These are phyloP conservation scores for Zygnema cylindricum DNA, from an alignment of 139 green algal genomes.

Conservation along the genomic window DNA sequence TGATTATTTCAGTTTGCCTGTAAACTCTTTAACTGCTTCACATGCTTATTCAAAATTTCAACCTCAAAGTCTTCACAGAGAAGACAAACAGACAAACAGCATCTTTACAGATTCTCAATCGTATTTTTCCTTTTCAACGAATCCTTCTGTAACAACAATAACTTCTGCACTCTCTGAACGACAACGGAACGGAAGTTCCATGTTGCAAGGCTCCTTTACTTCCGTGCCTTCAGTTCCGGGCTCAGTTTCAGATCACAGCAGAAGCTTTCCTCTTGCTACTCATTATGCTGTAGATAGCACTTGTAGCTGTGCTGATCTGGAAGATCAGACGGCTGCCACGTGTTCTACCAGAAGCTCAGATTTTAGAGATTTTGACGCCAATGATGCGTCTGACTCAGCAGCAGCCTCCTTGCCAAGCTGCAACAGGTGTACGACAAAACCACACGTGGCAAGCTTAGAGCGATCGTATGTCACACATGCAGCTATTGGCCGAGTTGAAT, in stretches of 20 bases:
- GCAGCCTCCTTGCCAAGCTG: background rate
- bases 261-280: background rate
- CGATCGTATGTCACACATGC: conserved; percentile 22
- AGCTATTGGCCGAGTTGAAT: conserved; percentile 11
- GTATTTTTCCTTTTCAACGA: background rate
- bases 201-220: background rate
- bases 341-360: background rate
- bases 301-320: background rate
- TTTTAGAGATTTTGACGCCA: background rate
- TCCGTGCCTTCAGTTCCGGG: background rate
- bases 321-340: background rate
- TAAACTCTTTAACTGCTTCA: background rate
- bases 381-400: background rate
- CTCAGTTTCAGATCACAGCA: background rate
- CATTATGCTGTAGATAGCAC: background rate
- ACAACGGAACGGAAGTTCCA: background rate
- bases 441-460: conserved; percentile 16
- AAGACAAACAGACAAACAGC: too few species aligned
- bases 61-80: too few species aligned
- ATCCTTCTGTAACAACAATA: background rate
- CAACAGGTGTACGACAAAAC: background rate
- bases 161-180: background rate
- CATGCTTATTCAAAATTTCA: background rate
- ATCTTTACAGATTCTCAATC: background rate
- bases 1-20: background rate